Base-by-base conservation (phyloP, 108 stramenopile species). In the Mediolabrus comicus region DNA sequence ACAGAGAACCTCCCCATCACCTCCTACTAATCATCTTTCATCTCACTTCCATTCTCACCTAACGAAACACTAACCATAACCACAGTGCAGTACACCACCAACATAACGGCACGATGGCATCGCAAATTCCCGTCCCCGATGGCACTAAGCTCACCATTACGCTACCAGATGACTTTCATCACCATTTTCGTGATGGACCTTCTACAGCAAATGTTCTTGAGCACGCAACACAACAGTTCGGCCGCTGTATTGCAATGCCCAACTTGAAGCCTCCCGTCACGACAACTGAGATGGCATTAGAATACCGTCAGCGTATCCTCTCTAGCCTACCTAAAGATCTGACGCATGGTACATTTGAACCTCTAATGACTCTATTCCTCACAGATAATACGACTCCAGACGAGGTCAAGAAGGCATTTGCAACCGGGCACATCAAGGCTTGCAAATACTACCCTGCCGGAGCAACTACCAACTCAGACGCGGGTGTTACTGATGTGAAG, bases 361-460 rank as follows among this genome's bases (percentile, higher is more conserved):
- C 98, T 12, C 76, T 98, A 35, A 98, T 98, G 98, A 97, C 97
- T 0, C 82, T 99, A 4, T 99, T 98, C 67, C 73, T 99, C 26
- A 98, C 98, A 9, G 99, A 99, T 59, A 87, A 85, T 7, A 98
- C 99, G 16, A 83, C 94, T 26, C 88, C 96, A 16, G 95, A 97
- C 53, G 98, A 98, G 72, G 97, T 99, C 38, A 25, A 53, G 2
- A 86, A 87, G 71, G 89, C 90, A 0, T 58, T 60, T 51, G 92
- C 92, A 14, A 88, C 90, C 6, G 93, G 90, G 19, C 53, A 69
- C 41, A 84, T 99, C 25, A 71, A 84, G 17, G 98, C 92, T 0
- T 93, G 89, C 77, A 99, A 99, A 77, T 96, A 95, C 55, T 99
- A 99, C 79, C 99, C 99, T 4, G 98, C 98, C 14, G 99, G 99